Conservation (phyloP, 2,329 filamentous ascomycete genomes). For the Rutstroemia sp. region DNA sequence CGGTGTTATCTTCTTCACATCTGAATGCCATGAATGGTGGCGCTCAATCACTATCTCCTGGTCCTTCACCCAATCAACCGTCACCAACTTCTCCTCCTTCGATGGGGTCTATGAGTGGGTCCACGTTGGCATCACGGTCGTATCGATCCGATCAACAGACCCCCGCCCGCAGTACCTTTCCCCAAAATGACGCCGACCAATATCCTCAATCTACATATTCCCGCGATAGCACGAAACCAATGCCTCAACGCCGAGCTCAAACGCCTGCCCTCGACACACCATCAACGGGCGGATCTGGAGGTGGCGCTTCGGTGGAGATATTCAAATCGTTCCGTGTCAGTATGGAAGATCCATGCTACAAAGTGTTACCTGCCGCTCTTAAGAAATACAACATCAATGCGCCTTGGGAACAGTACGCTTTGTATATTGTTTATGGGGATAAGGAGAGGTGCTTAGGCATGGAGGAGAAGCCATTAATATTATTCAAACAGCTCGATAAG, state of each 20-base stretch:
- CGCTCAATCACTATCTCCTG: constrained; percentile 45
- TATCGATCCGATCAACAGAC: constrained; percentile 49
- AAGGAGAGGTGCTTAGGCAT: constrained; percentile 89
- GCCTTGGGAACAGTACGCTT: constrained; percentile 92
- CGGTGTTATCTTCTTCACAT: constrained; percentile 60
- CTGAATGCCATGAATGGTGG: constrained; percentile 63
- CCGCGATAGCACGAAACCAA: constrained; percentile 28
- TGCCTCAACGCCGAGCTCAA: constrained; percentile 47
- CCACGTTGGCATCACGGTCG: constrained; percentile 51
- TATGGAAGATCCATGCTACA: constrained; percentile 97
- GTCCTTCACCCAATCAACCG: constrained; percentile 58
- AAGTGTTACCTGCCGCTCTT: constrained; percentile 88
- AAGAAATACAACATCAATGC: constrained; percentile 99
- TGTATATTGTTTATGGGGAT: constrained; percentile 98
- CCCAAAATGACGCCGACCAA: constrained; percentile 38
- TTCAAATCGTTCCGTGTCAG: constrained; percentile 98
- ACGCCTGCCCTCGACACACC: constrained; percentile 57
- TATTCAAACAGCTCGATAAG: constrained; percentile 96
- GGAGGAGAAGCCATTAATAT: constrained; percentile 86
- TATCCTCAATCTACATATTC: constrained; percentile 25
- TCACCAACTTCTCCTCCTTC: constrained; percentile 61
- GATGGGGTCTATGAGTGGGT: constrained; percentile 17
- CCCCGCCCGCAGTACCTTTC: constrained; percentile 47
- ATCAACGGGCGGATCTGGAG: constrained; percentile 37
- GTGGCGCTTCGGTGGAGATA: constrained; percentile 68